Evolutionary conservation across 148 eudicot species (phyloP).

Genomic region (Vaccinium corymbosum): DNA sequence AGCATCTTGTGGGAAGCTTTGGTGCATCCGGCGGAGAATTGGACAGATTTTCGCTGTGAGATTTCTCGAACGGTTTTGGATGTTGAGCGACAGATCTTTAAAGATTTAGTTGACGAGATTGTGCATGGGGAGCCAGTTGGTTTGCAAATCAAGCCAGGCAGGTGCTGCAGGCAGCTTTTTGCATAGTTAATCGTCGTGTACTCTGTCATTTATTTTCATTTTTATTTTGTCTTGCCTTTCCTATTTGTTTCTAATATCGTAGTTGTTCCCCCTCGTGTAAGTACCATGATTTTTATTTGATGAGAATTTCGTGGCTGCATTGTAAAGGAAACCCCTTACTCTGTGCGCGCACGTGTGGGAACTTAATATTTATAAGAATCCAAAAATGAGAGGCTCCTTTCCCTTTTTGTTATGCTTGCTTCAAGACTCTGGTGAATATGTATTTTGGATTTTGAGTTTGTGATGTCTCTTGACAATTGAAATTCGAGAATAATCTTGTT

Average conservation of each 20-base stretch:
- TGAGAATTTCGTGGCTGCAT: slow-evolving; percentile 4
- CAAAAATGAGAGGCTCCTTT: background rate
- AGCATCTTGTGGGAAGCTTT: slow-evolving; percentile 64
- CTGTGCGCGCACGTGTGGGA: background rate
- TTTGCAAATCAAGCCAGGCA: slow-evolving; percentile 28
- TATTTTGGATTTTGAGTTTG: background rate
- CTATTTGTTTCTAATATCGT: background rate
- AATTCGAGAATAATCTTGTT: background rate
- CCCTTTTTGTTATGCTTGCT: background rate
- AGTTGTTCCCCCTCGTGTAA: background rate
- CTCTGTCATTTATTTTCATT: background rate
- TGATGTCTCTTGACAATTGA: background rate
- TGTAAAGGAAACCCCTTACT: slow-evolving; percentile 18
- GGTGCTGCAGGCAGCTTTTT: slow-evolving; percentile 60
- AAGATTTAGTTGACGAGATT: slow-evolving; percentile 72
- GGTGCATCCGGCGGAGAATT: slow-evolving; percentile 48
- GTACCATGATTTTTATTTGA: background rate
- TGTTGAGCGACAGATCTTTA: slow-evolving; percentile 72
- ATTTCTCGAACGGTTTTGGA: slow-evolving; percentile 63
- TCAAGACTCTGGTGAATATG: background rate
- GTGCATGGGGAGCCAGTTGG: slow-evolving; percentile 56
- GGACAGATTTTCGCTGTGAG: slow-evolving; percentile 55
- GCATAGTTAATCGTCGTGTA: slow-evolving; percentile 21
- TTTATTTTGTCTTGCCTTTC: background rate
- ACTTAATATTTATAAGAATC: background rate